These are phyloP conservation scores for Curvularia eragrostidis DNA, from an alignment of 2,329 filamentous ascomycete species.

Conservation along the genomic window DNA sequence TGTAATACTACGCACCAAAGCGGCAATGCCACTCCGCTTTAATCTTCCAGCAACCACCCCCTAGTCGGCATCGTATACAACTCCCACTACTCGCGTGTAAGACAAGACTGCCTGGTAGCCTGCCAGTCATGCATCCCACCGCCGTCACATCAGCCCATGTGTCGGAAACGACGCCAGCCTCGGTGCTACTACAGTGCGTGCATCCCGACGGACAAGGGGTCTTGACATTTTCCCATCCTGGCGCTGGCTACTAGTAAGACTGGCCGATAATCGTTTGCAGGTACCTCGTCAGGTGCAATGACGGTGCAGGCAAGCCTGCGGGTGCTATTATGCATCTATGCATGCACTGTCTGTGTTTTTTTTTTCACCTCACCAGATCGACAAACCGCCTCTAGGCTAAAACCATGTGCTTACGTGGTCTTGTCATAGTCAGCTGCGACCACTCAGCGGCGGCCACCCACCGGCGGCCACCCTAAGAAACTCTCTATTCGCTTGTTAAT, in stretches of 20 bases:
- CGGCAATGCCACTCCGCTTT: slow-evolving; percentile 29
- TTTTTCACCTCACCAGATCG: slow-evolving; percentile 21
- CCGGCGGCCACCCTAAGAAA: slow-evolving; percentile 13
- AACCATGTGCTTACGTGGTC: slow-evolving; percentile 23
- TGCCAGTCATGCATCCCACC: slow-evolving; percentile 22
- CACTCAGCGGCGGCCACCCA: slow-evolving; percentile 17
- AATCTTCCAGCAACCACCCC: slow-evolving; percentile 20
- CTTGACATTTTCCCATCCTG: slow-evolving; percentile 7
- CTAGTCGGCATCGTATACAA: slow-evolving; percentile 25
- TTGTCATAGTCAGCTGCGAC: slow-evolving; percentile 16
- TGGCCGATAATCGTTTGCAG: slow-evolving; percentile 12
- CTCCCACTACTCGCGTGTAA: slow-evolving; percentile 22
- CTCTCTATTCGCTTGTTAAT: slow-evolving; percentile 21
- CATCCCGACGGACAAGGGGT: slow-evolving; percentile 19
- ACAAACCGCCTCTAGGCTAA: slow-evolving; percentile 25
- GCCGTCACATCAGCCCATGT: slow-evolving; percentile 25
- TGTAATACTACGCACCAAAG: slow-evolving; percentile 29
- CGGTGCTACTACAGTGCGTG: slow-evolving; percentile 19
- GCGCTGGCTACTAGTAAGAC: slow-evolving; percentile 4
- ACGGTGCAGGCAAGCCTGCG: slow-evolving; percentile 20
- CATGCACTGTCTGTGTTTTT: slow-evolving; percentile 19
- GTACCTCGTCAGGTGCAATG: slow-evolving; percentile 23
- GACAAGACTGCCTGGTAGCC: slow-evolving; percentile 18
- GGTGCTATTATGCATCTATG: slow-evolving; percentile 15
- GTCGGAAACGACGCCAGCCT: slow-evolving; percentile 22